These are phyloP conservation scores for Sphaerulina vaccinii DNA, from an alignment of 2,329 filamentous ascomycete genomes.

Conservation along the genomic window DNA sequence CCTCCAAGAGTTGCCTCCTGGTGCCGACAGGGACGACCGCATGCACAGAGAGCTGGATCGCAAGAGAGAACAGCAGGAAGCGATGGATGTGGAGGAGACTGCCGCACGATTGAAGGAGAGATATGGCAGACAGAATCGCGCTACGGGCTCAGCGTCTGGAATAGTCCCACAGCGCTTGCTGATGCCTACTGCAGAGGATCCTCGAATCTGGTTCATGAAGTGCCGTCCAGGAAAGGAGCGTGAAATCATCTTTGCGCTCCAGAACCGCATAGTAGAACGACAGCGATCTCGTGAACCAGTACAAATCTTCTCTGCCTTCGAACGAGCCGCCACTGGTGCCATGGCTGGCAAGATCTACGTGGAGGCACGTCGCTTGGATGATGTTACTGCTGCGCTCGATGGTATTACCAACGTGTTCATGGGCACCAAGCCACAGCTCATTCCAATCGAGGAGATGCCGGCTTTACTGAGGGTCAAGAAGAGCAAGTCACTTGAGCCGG, in stretches of 20 bases:
- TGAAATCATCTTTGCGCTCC: slow-evolving; percentile 83
- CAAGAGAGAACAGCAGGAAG: slow-evolving; percentile 80
- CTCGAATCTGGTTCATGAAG: slow-evolving; percentile 89
- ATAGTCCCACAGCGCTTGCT: slow-evolving; percentile 82
- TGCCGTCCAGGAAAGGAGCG: slow-evolving; percentile 95
- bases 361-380: slow-evolving; percentile 81
- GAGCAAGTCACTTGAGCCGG: slow-evolving; percentile 77
- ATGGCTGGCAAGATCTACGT: slow-evolving; percentile 97
- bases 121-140: slow-evolving; percentile 73
- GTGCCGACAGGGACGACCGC: slow-evolving; percentile 81
- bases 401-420: slow-evolving; percentile 88
- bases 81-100: slow-evolving; percentile 90
- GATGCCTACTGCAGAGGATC: slow-evolving; percentile 90
- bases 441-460: slow-evolving; percentile 96
- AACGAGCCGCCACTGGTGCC: slow-evolving; percentile 66
- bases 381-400: slow-evolving; percentile 79
- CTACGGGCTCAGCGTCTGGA: slow-evolving; percentile 66
- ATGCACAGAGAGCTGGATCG: slow-evolving; percentile 93
- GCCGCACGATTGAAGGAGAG: slow-evolving; percentile 82
- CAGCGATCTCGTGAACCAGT: slow-evolving; percentile 74
- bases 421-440: slow-evolving; percentile 78
- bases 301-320: slow-evolving; percentile 85
- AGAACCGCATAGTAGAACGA: slow-evolving; percentile 83
- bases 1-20: slow-evolving; percentile 69
- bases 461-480: slow-evolving; percentile 90